Conservation (phyloP, 305 asterid genomes). For the Caryopteris hybrid region DNA sequence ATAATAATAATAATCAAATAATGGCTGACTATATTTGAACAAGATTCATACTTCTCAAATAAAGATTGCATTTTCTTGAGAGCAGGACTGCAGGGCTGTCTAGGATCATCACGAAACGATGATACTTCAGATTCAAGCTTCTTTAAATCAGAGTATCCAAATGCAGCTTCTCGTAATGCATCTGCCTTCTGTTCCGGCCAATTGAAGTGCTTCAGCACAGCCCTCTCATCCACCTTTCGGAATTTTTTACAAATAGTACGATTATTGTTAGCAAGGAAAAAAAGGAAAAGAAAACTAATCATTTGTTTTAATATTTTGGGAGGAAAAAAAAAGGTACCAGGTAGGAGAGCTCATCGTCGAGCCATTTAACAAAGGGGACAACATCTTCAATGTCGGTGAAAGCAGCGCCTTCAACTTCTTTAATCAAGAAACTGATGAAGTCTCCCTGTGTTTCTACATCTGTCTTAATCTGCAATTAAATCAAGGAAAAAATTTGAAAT, state of each 20-base stretch:
- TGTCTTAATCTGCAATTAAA: constrained; percentile 75
- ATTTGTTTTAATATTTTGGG: no score
- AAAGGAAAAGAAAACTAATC: no score
- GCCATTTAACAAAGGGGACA: constrained; percentile 94
- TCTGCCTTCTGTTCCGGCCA: constrained; percentile 99
- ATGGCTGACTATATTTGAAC: no score
- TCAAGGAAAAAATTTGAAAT: no score
- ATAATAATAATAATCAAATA: no score
- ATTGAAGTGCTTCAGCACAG: constrained; percentile 87
- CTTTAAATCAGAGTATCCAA: constrained; percentile 88
- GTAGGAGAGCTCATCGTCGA: constrained; percentile 91
- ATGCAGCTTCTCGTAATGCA: constrained; percentile 95
- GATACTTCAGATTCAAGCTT: constrained; percentile 76
- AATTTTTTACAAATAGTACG: no score
- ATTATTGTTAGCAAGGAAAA: no score
- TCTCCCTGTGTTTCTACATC: constrained; percentile 96
- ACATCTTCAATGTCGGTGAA: constrained; percentile 94
- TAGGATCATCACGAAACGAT: constrained; percentile 63
- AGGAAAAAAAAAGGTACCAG: constrained; percentile 38
- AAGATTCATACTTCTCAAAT: constrained; percentile 93
- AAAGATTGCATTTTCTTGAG: constrained; percentile 91
- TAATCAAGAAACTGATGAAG: constrained; percentile 87
- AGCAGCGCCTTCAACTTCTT: constrained; percentile 87
- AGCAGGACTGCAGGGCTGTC: constrained; percentile 70
- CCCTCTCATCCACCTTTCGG: constrained; percentile 98